Percentiles rank a stretch among this genome's conserved stretches.
Conservation (phyloP, 306 rosid genomes). For the Astragalus glycyphyllos region DNA sequence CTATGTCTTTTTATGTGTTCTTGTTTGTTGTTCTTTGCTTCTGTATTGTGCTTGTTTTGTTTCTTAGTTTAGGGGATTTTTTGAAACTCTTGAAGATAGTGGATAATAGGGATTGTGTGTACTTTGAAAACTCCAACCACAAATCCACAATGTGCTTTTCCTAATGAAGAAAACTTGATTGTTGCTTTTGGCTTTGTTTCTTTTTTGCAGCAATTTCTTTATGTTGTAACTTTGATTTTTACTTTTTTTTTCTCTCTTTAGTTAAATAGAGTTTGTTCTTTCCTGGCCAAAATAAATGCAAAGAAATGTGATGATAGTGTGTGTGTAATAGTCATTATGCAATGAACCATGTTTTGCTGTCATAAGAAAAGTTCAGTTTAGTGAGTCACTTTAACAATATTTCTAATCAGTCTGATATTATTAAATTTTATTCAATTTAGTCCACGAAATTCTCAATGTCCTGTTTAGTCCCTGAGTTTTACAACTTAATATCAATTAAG, state of each 20-base stretch:
- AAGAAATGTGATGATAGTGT: not conserved
- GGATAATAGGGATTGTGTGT: too few relatives aligned
- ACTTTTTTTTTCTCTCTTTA: not conserved
- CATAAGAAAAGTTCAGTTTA: too few relatives aligned
- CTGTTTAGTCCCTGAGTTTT: too few relatives aligned
- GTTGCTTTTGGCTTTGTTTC: not conserved
- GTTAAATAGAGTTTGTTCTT: not conserved
- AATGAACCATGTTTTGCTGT: not conserved
- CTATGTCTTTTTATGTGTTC: not conserved
- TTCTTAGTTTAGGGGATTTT: too few relatives aligned
- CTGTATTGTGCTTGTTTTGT: not conserved
- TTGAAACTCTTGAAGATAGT: too few relatives aligned
- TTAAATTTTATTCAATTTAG: too few relatives aligned
- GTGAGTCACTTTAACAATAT: too few relatives aligned
- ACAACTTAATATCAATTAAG: too few relatives aligned
- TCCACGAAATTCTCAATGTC: too few relatives aligned
- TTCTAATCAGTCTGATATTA: too few relatives aligned
- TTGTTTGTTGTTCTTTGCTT: not conserved
- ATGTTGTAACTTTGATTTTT: not conserved
- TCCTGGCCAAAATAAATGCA: not conserved
- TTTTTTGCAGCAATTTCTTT: conserved; percentile 12
- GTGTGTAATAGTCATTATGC: not conserved
- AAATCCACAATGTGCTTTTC: not conserved
- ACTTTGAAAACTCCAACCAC: not conserved
- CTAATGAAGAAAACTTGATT: conserved; percentile 10